Percentiles rank a stretch among this genome's conserved stretches.
These are phyloP conservation scores for Cyberlindnera subsufficiens DNA, from an alignment of 805 yeast species.

Conservation along the genomic window DNA sequence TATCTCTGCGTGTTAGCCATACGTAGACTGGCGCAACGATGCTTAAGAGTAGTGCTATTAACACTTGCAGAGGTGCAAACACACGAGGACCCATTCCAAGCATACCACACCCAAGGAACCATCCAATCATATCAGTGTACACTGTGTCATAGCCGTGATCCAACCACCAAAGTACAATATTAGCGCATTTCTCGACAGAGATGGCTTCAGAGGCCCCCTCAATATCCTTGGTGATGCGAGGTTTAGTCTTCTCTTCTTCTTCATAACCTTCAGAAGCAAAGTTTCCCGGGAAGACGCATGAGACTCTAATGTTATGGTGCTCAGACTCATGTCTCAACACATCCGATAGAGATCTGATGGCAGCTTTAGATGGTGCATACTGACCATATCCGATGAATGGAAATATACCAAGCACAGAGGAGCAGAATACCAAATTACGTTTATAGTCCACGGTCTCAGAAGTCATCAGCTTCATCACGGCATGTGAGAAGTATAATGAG, in stretches of 20 bases:
- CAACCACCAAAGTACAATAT: conserved; percentile 48
- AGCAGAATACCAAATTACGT: conserved; percentile 55
- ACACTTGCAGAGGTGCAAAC: conserved; percentile 45
- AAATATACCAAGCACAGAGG: conserved; percentile 77
- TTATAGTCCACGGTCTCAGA: conserved; percentile 7
- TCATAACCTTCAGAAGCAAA: conserved; percentile 83
- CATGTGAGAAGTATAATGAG: conserved; percentile 66
- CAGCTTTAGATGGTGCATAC: conserved; percentile 87
- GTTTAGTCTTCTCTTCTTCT: conserved; percentile 80
- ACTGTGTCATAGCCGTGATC: conserved; percentile 64
- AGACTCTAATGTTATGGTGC: conserved; percentile 62
- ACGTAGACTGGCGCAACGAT: conserved; percentile 54
- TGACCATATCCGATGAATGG: conserved; percentile 89
- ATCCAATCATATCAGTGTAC: conserved; percentile 80
- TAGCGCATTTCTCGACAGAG: conserved; percentile 59
- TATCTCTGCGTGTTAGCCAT: conserved; percentile 43
- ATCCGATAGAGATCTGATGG: conserved; percentile 69
- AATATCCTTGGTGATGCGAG: conserved; percentile 70
- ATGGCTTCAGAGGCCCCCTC: conserved; percentile 83
- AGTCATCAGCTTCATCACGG: conserved; percentile 39
- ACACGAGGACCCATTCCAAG: conserved; percentile 68
- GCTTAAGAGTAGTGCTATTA: conserved; percentile 42
- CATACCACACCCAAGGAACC: conserved; percentile 63
- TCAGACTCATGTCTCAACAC: conserved; percentile 75
- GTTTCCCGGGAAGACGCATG: conserved; percentile 83